Evolutionary conservation across 2,329 filamentous ascomycete species (phyloP).

Genomic region (Aspergillus ruber): DNA sequence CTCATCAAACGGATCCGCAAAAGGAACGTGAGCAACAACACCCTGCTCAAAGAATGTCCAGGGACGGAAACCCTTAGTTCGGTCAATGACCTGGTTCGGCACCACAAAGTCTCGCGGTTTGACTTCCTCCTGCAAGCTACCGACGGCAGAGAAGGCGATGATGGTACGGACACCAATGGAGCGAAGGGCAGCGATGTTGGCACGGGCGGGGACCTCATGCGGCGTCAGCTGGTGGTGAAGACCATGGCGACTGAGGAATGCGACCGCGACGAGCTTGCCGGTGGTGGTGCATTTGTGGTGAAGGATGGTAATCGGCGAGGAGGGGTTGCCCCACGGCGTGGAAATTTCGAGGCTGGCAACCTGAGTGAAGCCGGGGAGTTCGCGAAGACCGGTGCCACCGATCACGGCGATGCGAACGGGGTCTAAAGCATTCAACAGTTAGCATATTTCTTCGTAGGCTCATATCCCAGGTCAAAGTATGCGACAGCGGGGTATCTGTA

Average conservation of each 20-base stretch:
- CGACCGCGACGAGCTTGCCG: conserved; percentile 58
- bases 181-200: conserved; percentile 96
- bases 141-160: conserved; percentile 92
- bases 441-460: neutral
- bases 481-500: neutral
- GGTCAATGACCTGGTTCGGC: conserved; percentile 93
- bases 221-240: conserved; percentile 81
- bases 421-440: conserved; percentile 17
- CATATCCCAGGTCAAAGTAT: neutral
- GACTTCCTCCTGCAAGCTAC: conserved; percentile 84
- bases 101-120: conserved; percentile 95
- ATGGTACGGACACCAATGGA: conserved; percentile 82
- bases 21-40: conserved; percentile 87
- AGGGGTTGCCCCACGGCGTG: conserved; percentile 85
- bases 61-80: conserved; percentile 87
- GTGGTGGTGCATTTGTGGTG: conserved; percentile 71
- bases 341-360: conserved; percentile 68
- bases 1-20: conserved; percentile 90
- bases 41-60: conserved; percentile 86
- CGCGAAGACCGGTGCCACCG: conserved; percentile 84
- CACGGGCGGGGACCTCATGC: conserved; percentile 88
- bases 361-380: conserved; percentile 79
- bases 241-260: conserved; percentile 92
- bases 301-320: conserved; percentile 74
- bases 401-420: conserved; percentile 81